Evolutionary conservation across 805 yeast genomes (phyloP), one percentile per base, ranked within the genome.

Genomic region (Hanseniaspora jakobsenii): DNA sequence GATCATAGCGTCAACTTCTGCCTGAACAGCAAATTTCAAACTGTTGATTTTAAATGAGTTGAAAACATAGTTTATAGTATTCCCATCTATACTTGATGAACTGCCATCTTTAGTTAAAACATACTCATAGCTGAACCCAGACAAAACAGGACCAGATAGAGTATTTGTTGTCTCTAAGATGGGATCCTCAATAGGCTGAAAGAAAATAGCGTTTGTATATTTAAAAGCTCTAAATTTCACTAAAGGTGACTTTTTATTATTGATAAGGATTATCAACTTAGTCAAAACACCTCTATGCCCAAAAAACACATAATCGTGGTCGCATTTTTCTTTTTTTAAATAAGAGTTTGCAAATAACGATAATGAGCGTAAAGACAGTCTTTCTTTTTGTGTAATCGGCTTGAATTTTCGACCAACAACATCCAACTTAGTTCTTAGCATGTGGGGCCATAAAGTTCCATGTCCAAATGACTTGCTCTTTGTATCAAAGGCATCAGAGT

Each of bases 201-300:
- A 22, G 13, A 32, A 42, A 2, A 42, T 14, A 18, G 19, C 18
- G 8, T 23, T 17, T 23, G 16, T 29, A 10, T 24, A 21, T 23
- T 21, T 35, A 8, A 14, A 42, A 10, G 12, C 46, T 29, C 38
- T 42, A 17, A 42, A 42, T 10, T n/a, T 35, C 10, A 21, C 16
- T 7, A 19, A 19, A 16, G 31, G 24, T 12, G 14, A 6, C 4
- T 29, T 30, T 16, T 18, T 42, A 21, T 35, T 21, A 14, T 42
- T 21, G 17, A 42, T 29, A 3, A 37, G 22, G 5, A 35, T 27
- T 2, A 42, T 29, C 6, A 42, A 14, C 9, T 42, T 42, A 8
- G 46, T 42, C 32, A 42, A 28, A 16, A 42, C 46, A 12, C 37
- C 37, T 26, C 46, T 35, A 17, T 42, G 46, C 16, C 45, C 36